A percentile compares a stretch with the other conserved stretches of the same genome.
These are phyloP conservation scores for Saccharomyces hybrid DNA, from an alignment of 1,139 yeast genomes.

Conservation along the genomic window DNA sequence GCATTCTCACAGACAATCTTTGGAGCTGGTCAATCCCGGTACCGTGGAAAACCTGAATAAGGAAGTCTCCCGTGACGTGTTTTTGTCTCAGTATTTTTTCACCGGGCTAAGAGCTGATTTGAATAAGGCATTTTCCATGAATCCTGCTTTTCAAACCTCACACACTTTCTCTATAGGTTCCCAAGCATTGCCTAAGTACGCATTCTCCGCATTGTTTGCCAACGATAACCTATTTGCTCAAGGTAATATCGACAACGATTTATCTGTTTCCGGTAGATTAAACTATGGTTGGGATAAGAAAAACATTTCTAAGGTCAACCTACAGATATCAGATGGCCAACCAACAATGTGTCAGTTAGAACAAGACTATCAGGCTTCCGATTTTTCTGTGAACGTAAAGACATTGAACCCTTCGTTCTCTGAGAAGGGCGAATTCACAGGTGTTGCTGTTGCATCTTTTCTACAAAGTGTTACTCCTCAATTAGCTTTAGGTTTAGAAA, in stretches of 20 bases:
- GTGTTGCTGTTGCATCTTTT: constrained; percentile 86
- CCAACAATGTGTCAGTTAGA: constrained; percentile 94
- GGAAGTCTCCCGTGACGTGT: constrained; percentile 90
- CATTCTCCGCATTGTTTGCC: constrained; percentile 85
- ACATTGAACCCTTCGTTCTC: constrained; percentile 80
- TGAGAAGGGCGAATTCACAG: constrained; percentile 64
- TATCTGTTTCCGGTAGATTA: constrained; percentile 78
- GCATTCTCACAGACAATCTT: constrained; percentile 68
- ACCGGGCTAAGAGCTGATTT: constrained; percentile 96
- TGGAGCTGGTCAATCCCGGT: constrained; percentile 86
- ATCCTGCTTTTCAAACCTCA: constrained; percentile 95
- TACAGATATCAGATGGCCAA: constrained; percentile 84
- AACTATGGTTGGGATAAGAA: constrained; percentile 87
- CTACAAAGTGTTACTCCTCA: constrained; percentile 82
- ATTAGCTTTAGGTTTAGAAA: constrained; percentile 85
- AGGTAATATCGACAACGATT: constrained; percentile 85
- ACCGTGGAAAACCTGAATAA: constrained; percentile 88
- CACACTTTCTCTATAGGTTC: constrained; percentile 91
- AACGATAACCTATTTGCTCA: constrained; percentile 80
- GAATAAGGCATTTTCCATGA: constrained; percentile 82
- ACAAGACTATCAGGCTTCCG: constrained; percentile 89
- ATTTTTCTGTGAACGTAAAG: constrained; percentile 82
- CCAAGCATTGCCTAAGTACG: constrained; percentile 80
- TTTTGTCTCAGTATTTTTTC: constrained; percentile 82
- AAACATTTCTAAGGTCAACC: constrained; percentile 73